Percentiles rank a stretch among this genome's conserved stretches.
phyloP scores from a whole-genome alignment of 176 grass and related monocot genomes.

The Oryza brachyantha region DNA sequence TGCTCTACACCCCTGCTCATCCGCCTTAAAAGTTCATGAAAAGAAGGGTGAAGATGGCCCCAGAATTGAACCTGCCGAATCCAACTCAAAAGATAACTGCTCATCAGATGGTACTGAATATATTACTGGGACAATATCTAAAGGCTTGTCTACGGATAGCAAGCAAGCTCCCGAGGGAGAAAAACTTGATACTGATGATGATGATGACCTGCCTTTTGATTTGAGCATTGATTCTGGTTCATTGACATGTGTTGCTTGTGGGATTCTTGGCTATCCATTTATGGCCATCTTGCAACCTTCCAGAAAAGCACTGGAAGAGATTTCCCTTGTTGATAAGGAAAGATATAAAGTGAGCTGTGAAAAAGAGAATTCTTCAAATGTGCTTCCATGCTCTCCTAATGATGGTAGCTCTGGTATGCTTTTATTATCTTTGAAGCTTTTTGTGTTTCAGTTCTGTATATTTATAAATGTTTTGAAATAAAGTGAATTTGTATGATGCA shows the following conservation, averaged over 20 bases:
- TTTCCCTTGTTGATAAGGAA: constrained; percentile 46
- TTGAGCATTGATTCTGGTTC: constrained; percentile 96
- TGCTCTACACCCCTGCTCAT: constrained; percentile 37
- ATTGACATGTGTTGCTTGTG: constrained; percentile 95
- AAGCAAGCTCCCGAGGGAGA: constrained; percentile 25
- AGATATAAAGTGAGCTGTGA: constrained; percentile 30
- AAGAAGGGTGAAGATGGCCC: constrained; percentile 26
- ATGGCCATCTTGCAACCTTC: constrained; percentile 94
- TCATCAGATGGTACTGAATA: constrained; percentile 12
- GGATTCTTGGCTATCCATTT: constrained; percentile 97
- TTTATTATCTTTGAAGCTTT: constrained; percentile 5
- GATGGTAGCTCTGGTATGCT: constrained; percentile 36
- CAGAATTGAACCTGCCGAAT: constrained; percentile 9
- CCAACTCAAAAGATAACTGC: constrained; percentile 18
- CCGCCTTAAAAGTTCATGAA: constrained; percentile 38
- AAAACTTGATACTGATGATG: constrained; percentile 44
- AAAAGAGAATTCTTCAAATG: constrained; percentile 33
- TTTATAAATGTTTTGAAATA: neutral
- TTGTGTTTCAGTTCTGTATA: neutral
- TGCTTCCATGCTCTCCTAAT: constrained; percentile 12
- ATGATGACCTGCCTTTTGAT: constrained; percentile 76
- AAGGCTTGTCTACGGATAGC: constrained; percentile 15
- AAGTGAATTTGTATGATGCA: neutral
- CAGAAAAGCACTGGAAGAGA: constrained; percentile 59
- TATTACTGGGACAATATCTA: constrained; percentile 11